phyloP scores from a whole-genome alignment of 768 basidiomycete genomes.

The Pisolithus tinctorius region DNA sequence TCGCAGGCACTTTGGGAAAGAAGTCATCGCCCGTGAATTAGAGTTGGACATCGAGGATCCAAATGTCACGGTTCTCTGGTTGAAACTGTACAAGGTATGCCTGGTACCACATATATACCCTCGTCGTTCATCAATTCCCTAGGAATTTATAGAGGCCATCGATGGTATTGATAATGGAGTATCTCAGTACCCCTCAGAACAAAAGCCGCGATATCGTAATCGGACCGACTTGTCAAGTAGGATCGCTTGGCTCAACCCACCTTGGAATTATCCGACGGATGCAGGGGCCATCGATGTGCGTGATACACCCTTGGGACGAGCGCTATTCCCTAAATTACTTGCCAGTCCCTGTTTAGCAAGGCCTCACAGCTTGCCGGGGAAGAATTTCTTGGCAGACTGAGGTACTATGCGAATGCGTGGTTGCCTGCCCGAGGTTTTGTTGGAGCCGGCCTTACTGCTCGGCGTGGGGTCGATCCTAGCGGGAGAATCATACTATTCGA shows the following conservation, averaged over 20 bases:
- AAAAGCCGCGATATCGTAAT: slow-evolving; percentile 64
- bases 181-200: slow-evolving; percentile 63
- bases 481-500: slow-evolving; percentile 80
- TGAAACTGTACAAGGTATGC: slow-evolving; percentile 79
- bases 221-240: slow-evolving; percentile 82
- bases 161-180: slow-evolving; percentile 96
- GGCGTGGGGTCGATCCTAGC: slow-evolving; percentile 53
- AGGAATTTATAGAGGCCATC: slow-evolving; percentile 93
- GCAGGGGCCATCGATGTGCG: slow-evolving; percentile 68
- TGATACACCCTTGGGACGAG: slow-evolving; percentile 7
- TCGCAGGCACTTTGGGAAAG: slow-evolving; percentile 78
- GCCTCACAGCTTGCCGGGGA: slow-evolving; percentile 79
- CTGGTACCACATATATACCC: background rate
- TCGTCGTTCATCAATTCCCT: slow-evolving; percentile 4
- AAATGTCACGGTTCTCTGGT: slow-evolving; percentile 70
- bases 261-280: slow-evolving; percentile 82
- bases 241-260: slow-evolving; percentile 79
- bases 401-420: slow-evolving; percentile 87
- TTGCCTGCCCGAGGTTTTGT: slow-evolving; percentile 85
- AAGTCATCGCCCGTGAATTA: slow-evolving; percentile 65
- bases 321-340: slow-evolving; percentile 5
- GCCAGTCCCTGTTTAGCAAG: slow-evolving; percentile 62
- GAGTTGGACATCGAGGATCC: slow-evolving; percentile 47
- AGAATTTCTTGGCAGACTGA: slow-evolving; percentile 75
- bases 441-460: slow-evolving; percentile 47